phyloP scores from a whole-genome alignment of 495 filamentous ascomycete species.

The Trichoderma erinaceum region DNA sequence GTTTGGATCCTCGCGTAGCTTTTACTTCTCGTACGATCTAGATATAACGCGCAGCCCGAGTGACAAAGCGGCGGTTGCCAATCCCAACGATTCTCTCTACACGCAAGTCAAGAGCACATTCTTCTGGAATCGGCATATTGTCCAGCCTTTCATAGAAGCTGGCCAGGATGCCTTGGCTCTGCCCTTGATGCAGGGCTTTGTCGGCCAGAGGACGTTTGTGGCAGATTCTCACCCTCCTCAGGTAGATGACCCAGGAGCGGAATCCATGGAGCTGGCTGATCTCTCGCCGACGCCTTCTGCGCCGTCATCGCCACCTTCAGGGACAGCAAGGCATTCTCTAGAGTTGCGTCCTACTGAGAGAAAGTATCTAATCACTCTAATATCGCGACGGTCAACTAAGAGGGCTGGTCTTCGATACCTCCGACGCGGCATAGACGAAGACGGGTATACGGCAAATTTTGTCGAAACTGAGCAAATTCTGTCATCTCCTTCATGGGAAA shows the following conservation, averaged over 20 bases:
- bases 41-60: slow-evolving; percentile 69
- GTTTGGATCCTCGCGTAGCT: slow-evolving; percentile 70
- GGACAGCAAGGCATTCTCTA: slow-evolving; percentile 19
- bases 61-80: slow-evolving; percentile 34
- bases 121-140: slow-evolving; percentile 84
- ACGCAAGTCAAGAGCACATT: slow-evolving; percentile 70
- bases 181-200: slow-evolving; percentile 90
- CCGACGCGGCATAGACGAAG: slow-evolving; percentile 82
- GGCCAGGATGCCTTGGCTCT: slow-evolving; percentile 63
- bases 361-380: slow-evolving; percentile 70
- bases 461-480: slow-evolving; percentile 95
- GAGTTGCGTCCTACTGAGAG: slow-evolving; percentile 36
- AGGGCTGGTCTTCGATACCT: slow-evolving; percentile 86
- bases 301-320: slow-evolving; percentile 20
- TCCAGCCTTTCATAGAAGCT: slow-evolving; percentile 64
- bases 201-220: slow-evolving; percentile 77
- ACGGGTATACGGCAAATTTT: slow-evolving; percentile 78
- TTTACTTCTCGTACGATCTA: slow-evolving; percentile 89
- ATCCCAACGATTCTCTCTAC: slow-evolving; percentile 52
- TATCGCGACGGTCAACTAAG: slow-evolving; percentile 77
- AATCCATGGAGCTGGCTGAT: slow-evolving; percentile 38
- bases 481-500: slow-evolving; percentile 56
- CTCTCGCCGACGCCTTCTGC: slow-evolving; percentile 21
- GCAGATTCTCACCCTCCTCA: slow-evolving; percentile 47
- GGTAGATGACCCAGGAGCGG: slow-evolving; percentile 32